A percentile compares a stretch with the other conserved stretches of the same genome.
Evolutionary conservation across 352 stramenopile species (phyloP).

Genomic region (Salisapilia sapeloensis): DNA sequence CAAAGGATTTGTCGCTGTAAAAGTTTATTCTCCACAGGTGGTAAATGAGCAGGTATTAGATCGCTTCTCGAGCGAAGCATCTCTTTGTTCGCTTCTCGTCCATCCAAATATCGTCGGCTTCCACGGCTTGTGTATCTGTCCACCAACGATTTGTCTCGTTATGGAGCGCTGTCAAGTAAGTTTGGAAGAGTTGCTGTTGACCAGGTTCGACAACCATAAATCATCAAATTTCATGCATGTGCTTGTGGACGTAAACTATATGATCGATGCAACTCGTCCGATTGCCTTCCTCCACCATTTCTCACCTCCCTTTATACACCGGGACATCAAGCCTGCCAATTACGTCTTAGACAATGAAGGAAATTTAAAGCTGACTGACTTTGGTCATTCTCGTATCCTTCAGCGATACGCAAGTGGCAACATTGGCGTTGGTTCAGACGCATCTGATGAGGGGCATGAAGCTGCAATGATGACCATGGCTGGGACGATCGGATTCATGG

Average conservation of each 20-base stretch:
- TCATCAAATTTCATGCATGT: no score
- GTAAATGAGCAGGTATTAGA: slow-evolving; percentile 6
- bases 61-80: slow-evolving; percentile 16
- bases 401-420: slow-evolving; percentile 4
- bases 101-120: slow-evolving; percentile 26
- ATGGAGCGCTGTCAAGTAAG: slow-evolving; percentile 16
- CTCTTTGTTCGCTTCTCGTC: slow-evolving; percentile 11
- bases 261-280: slow-evolving; percentile 24
- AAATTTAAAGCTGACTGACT: slow-evolving; percentile 19
- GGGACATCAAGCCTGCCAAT: slow-evolving; percentile 24
- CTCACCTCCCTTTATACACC: slow-evolving; percentile 18
- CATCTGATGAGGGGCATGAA: slow-evolving; percentile 4
- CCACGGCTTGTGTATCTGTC: slow-evolving; percentile 18
- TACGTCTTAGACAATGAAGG: slow-evolving; percentile 18
- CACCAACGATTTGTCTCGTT: slow-evolving; percentile 21
- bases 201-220: no score
- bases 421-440: slow-evolving; percentile 1
- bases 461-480: slow-evolving; percentile 9
- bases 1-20: no score
- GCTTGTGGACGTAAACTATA: slow-evolving; percentile 16
- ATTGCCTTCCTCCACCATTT: slow-evolving; percentile 35
- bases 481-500: slow-evolving; percentile 33
- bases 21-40: no score
- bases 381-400: slow-evolving; percentile 17
- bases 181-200: slow-evolving; percentile 8